These are phyloP conservation scores for Colletotrichum eleusines DNA, from an alignment of 2,329 filamentous ascomycete genomes.

Conservation along the genomic window DNA sequence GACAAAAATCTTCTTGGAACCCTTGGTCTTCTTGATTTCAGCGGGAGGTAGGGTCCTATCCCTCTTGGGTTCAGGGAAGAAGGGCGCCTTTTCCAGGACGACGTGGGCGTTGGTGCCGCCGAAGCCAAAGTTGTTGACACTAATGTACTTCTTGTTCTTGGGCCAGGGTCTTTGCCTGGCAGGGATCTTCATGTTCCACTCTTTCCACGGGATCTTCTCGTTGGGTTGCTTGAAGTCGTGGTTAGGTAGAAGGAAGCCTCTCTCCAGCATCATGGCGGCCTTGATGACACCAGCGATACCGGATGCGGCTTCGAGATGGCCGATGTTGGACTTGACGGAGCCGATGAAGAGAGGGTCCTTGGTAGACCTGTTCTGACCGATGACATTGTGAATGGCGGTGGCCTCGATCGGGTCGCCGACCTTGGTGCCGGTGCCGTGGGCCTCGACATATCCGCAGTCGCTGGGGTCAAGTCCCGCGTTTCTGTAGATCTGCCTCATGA, in stretches of 20 bases:
- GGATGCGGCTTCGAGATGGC: constrained; percentile 64
- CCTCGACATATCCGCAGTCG: constrained; percentile 56
- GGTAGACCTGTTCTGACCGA: constrained; percentile 48
- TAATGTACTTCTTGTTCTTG: constrained; percentile 61
- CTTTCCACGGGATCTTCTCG: constrained; percentile 60
- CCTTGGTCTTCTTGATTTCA: constrained; percentile 27
- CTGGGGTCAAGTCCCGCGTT: constrained; percentile 46
- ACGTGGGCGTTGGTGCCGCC: constrained; percentile 60
- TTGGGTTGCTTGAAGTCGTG: constrained; percentile 63
- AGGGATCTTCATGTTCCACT: constrained; percentile 64
- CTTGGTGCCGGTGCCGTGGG: constrained; percentile 68
- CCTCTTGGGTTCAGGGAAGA: constrained; percentile 38
- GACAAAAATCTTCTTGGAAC: constrained; percentile 55
- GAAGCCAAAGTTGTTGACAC: constrained; percentile 62
- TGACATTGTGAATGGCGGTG: constrained; percentile 59
- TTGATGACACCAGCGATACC: constrained; percentile 67
- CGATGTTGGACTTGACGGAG: constrained; percentile 64
- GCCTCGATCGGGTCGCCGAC: constrained; percentile 69
- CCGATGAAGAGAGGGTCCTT: constrained; percentile 57
- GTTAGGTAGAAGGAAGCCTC: constrained; percentile 63
- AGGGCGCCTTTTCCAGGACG: constrained; percentile 56
- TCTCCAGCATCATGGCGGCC: constrained; percentile 63
- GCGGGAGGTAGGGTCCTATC: constrained; percentile 42
- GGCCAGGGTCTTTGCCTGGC: constrained; percentile 60
- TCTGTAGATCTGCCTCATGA: constrained; percentile 56